phyloP scores from a whole-genome alignment of 106 monocot genomes.

The Allium cepa region DNA sequence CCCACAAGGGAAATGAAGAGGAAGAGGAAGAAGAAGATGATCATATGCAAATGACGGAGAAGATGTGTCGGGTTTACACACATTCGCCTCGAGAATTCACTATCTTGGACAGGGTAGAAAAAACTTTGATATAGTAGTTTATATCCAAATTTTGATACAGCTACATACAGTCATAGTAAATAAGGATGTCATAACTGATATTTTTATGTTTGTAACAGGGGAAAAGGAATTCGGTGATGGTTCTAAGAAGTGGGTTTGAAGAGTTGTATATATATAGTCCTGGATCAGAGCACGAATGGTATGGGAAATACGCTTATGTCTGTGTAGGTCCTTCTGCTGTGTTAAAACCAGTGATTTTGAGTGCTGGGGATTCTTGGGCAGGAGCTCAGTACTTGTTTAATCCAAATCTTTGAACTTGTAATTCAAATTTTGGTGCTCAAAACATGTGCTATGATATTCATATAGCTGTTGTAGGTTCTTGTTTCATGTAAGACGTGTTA shows the following conservation, averaged over 20 bases:
- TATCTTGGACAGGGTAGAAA: slow-evolving; percentile 68
- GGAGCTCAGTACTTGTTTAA: slow-evolving; percentile 52
- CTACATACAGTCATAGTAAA: too few species aligned
- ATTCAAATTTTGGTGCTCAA: too few species aligned
- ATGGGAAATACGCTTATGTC: slow-evolving; percentile 52
- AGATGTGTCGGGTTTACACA: slow-evolving; percentile 60
- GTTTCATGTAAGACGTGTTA: too few species aligned
- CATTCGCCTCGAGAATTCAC: slow-evolving; percentile 61
- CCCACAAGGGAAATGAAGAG: background rate
- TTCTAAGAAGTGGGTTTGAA: slow-evolving; percentile 47
- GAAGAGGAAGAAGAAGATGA: slow-evolving; percentile 50
- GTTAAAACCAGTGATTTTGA: slow-evolving; percentile 22
- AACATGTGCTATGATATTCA: too few species aligned
- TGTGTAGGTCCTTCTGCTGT: slow-evolving; percentile 40
- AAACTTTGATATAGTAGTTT: too few species aligned
- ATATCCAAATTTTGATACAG: too few species aligned
- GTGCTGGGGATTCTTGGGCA: slow-evolving; percentile 43
- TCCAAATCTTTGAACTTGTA: slow-evolving; percentile 32
- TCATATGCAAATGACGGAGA: slow-evolving; percentile 43
- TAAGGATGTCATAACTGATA: background rate
- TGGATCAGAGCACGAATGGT: slow-evolving; percentile 54
- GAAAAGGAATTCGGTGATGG: slow-evolving; percentile 39
- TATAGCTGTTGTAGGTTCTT: too few species aligned
- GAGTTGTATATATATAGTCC: slow-evolving; percentile 53
- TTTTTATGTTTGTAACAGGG: slow-evolving; percentile 39